Percentiles rank a stretch among this genome's conserved stretches.
Conservation (phyloP, 345 rosid genomes). For the Eucalyptus regnans region DNA sequence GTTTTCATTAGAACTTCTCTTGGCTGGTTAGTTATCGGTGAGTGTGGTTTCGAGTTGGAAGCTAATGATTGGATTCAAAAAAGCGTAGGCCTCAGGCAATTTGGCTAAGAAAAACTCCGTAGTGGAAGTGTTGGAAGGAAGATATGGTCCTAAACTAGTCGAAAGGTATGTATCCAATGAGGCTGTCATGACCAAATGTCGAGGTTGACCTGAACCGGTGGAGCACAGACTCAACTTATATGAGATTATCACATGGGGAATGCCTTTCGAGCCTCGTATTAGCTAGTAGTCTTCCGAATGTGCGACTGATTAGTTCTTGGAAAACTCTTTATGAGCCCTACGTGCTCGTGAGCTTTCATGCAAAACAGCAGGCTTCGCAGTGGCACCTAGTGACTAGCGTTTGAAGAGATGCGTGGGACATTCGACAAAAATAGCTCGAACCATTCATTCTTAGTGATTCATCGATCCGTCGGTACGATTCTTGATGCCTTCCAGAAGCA, state of each 20-base stretch:
- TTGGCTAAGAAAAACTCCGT: too few relatives aligned
- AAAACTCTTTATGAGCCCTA: neutral
- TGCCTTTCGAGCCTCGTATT: neutral
- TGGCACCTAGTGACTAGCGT: accelerated
- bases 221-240: neutral
- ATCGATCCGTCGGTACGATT: neutral
- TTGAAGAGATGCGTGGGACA: neutral
- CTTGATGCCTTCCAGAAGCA: neutral
- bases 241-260: neutral
- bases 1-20: neutral
- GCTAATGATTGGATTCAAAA: neutral
- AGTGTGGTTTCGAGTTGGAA: neutral
- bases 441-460: neutral
- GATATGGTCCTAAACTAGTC: neutral
- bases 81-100: too few relatives aligned
- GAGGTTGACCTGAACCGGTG: neutral
- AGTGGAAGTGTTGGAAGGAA: neutral
- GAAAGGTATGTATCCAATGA: neutral
- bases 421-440: neutral
- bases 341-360: neutral
- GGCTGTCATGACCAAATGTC: neutral
- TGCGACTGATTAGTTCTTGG: neutral
- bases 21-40: neutral
- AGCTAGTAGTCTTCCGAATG: neutral
- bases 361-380: neutral